These are phyloP conservation scores for Penicillium tannophilum DNA, from an alignment of 495 filamentous ascomycete genomes.

Conservation along the genomic window DNA sequence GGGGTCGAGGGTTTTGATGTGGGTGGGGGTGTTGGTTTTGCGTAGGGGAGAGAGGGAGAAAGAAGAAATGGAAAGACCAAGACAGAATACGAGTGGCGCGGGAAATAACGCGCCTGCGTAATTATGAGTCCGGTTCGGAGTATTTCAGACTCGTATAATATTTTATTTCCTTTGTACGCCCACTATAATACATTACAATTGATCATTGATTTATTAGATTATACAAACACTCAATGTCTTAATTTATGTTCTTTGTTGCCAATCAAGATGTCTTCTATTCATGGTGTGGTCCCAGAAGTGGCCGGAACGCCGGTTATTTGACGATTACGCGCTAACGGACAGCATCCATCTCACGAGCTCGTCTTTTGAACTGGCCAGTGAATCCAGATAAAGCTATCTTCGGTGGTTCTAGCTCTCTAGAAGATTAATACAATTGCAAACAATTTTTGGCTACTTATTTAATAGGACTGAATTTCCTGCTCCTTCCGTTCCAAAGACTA, in stretches of 20 bases:
- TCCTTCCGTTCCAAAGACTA: too few relatives aligned
- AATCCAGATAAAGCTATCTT: too few relatives aligned
- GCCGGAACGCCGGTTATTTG: neutral
- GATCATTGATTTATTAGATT: too few relatives aligned
- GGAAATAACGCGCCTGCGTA: constrained; percentile 26
- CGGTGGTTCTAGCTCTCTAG: too few relatives aligned
- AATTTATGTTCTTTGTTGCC: neutral
- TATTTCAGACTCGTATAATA: constrained; percentile 11
- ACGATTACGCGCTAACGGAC: neutral
- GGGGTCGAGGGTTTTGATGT: constrained; percentile 3
- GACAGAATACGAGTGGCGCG: constrained; percentile 24
- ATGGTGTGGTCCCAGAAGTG: neutral
- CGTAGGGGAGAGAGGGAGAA: constrained; percentile 21
- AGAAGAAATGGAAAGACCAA: constrained; percentile 34
- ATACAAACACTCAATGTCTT: neutral
- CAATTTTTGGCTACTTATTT: too few relatives aligned
- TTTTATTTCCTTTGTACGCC: neutral
- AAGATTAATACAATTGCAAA: too few relatives aligned
- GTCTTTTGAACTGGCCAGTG: too few relatives aligned
- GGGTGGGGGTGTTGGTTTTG: constrained; percentile 10
- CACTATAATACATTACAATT: too few relatives aligned
- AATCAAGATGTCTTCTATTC: neutral
- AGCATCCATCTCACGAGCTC: too few relatives aligned
- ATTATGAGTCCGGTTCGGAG: constrained; percentile 25
- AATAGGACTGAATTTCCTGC: too few relatives aligned